Conservation (phyloP, 306 rosid genomes). For the Abrus precatorius region DNA sequence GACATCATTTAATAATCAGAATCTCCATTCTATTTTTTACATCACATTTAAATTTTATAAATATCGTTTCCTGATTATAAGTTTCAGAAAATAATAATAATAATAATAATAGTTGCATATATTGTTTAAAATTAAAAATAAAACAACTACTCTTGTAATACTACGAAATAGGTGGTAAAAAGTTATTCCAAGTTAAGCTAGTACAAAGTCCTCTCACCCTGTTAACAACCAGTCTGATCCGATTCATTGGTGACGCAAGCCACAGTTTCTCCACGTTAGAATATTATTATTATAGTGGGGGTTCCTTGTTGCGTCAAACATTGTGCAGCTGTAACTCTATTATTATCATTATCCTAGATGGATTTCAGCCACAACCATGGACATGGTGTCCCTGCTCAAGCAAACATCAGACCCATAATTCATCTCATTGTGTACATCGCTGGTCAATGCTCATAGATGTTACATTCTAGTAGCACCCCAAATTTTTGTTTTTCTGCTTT, state of each 20-base stretch:
- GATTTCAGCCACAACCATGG: slow-evolving; percentile 29
- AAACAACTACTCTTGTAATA: no score
- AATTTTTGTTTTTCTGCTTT: slow-evolving; percentile 25
- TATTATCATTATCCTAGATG: slow-evolving; percentile 31
- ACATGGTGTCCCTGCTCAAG: slow-evolving; percentile 24
- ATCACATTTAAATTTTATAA: no score
- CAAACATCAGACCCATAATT: slow-evolving; percentile 16
- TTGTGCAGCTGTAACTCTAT: slow-evolving; percentile 36
- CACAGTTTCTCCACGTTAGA: slow-evolving; percentile 39
- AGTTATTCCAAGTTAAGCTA: no score
- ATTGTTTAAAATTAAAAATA: no score
- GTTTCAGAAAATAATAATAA: no score
- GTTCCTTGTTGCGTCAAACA: slow-evolving; percentile 13
- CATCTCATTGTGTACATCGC: slow-evolving; percentile 6
- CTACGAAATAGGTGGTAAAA: no score
- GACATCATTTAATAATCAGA: no score
- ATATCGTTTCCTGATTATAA: no score
- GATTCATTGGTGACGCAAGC: not conserved
- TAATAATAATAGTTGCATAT: no score
- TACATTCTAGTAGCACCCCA: slow-evolving; percentile 6
- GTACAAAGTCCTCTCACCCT: no score
- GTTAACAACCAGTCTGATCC: no score
- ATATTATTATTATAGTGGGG: slow-evolving; percentile 15
- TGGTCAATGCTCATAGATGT: slow-evolving; percentile 13
- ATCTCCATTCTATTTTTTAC: no score